phyloP scores from a whole-genome alignment of 164 flowering plant species.

The Tetrastigma voinierianum region DNA sequence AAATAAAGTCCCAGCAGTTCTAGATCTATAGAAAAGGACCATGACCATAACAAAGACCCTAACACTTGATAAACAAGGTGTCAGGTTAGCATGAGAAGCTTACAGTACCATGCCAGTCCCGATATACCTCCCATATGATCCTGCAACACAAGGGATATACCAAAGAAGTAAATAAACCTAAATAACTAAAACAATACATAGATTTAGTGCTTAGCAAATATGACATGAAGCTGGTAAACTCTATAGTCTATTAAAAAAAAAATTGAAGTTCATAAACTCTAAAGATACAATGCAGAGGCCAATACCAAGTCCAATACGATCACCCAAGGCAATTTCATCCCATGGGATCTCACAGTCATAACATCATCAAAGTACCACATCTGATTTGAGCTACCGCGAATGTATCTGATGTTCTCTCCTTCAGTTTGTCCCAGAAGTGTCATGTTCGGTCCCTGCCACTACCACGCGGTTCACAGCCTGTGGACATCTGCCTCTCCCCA shows the following conservation, averaged over 20 bases:
- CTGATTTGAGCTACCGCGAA: slow-evolving; percentile 72
- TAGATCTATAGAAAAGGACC: too few species aligned
- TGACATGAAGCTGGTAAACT: slow-evolving; percentile 2
- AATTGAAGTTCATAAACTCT: neutral
- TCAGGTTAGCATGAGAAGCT: slow-evolving; percentile 30
- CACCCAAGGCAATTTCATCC: slow-evolving; percentile 94
- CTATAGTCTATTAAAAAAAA: neutral
- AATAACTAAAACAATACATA: neutral
- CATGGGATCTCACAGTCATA: slow-evolving; percentile 89
- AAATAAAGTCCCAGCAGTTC: too few species aligned
- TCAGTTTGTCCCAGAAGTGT: slow-evolving; percentile 35
- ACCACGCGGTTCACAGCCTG: slow-evolving; percentile 39
- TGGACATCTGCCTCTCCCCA: slow-evolving; percentile 43
- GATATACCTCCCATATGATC: slow-evolving; percentile 99
- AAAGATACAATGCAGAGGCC: slow-evolving; percentile 13
- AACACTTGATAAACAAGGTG: neutral
- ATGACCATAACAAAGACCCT: neutral
- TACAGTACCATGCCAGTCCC: slow-evolving; percentile 98
- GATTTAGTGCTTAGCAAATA: neutral
- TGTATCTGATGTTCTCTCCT: slow-evolving; percentile 71
- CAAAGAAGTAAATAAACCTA: slow-evolving; percentile 1
- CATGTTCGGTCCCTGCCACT: slow-evolving; percentile 36
- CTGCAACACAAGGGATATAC: slow-evolving; percentile 37
- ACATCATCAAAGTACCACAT: slow-evolving; percentile 71
- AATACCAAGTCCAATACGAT: slow-evolving; percentile 97